These are phyloP conservation scores for Yarrowia osloensis DNA, from an alignment of 805 yeast genomes.

Conservation along the genomic window DNA sequence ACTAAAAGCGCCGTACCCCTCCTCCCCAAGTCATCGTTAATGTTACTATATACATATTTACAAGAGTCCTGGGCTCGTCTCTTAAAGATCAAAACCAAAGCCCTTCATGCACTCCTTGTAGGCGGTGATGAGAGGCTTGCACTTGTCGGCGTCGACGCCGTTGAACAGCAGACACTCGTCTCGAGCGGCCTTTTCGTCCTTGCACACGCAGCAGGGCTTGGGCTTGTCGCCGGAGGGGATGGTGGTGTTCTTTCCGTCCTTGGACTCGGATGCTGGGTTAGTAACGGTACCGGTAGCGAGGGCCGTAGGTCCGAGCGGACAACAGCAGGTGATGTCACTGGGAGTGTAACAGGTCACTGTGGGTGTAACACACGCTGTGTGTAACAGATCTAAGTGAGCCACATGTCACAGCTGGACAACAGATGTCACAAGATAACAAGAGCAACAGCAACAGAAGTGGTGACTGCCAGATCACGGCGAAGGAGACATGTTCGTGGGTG, in stretches of 20 bases:
- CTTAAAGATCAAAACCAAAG: conserved; percentile 68
- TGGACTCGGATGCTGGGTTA: conserved; percentile 19
- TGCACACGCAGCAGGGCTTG: conserved; percentile 96
- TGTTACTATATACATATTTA: conserved; percentile 20
- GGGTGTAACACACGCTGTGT: too few relatives aligned
- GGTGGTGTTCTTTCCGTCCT: conserved; percentile 16
- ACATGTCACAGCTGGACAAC: too few relatives aligned
- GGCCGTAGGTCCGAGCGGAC: too few relatives aligned
- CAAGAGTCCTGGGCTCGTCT: not conserved
- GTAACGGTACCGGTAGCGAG: not conserved
- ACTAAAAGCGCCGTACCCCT: too few relatives aligned
- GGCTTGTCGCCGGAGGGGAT: conserved; percentile 51
- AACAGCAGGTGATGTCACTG: too few relatives aligned
- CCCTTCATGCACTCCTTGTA: conserved; percentile 92
- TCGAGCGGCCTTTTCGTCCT: conserved; percentile 74
- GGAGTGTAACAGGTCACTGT: too few relatives aligned
- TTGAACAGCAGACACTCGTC: conserved; percentile 84
- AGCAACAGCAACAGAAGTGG: too few relatives aligned
- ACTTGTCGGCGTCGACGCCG: conserved; percentile 82
- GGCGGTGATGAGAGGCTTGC: conserved; percentile 65
- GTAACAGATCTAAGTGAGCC: too few relatives aligned
- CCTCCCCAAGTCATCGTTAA: too few relatives aligned
- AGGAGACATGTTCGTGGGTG: too few relatives aligned
- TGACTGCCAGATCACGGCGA: too few relatives aligned
- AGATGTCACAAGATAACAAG: too few relatives aligned